Base-by-base conservation (phyloP, 1,284 basidiomycete genomes). In the Hortiboletus rubellus region DNA sequence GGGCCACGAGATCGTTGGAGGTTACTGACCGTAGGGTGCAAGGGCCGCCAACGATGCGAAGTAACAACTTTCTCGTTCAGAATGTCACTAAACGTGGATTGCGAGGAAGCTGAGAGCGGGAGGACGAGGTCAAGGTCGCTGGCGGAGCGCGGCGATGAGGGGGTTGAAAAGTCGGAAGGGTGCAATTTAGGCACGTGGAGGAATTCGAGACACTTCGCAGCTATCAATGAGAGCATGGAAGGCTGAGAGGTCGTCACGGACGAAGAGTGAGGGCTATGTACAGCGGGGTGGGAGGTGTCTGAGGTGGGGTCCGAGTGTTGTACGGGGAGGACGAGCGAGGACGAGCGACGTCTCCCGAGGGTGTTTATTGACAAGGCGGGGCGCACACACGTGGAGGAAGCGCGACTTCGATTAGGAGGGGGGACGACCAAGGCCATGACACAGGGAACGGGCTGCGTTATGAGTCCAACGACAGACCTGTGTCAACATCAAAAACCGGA, bases 81-180 rank as follows among this genome's bases (percentile, higher is more conserved):
- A 15, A 76, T 68, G 52, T 82, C 79, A 46, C 71, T 72, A 63
- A 87, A 87, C 18, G 82, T 72, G 37, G 81, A 65, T 60, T 78
- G 76, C 17, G 85, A 74, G 15, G 70, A 81, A 7, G 85, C 80
- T 24, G 88, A 86, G 55, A 90, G 73, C n/a, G 89, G 88, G n/a
- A 91, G 81, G 45, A 88, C 75, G 54, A 78, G 79, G 54, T 85
- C 82, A 54, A 83, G 81, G 12, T 72, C 65, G 54, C 64, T 71
- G 65, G 77, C 78, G 18, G 82, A 76, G 46, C 76, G 78, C 15
- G 84, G 80, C 5, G 84, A 80, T 22, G 83, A 80, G 27, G 81
- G 76, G n/a, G 73, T 70, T 33, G 79, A 77, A 72, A 71, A 76
- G 40, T 64, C 63, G 22, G 61, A 60, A 41, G 62, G 46, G 38